phyloP scores from a whole-genome alignment of 2,329 filamentous ascomycete genomes.

The Uncinocarpus reesii region DNA sequence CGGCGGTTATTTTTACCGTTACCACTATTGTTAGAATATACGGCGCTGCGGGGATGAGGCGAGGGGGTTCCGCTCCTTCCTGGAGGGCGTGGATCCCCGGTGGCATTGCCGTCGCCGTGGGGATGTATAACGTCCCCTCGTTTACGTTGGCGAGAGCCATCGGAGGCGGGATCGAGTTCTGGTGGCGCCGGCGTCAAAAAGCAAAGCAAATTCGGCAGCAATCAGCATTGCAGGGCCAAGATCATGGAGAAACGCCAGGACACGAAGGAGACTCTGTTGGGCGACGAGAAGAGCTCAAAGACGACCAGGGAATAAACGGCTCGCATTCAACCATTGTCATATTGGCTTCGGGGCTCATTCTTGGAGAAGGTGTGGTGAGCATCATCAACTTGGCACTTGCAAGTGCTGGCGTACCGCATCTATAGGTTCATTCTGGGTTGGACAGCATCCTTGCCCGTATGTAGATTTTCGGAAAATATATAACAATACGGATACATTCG shows the following conservation, averaged over 20 bases:
- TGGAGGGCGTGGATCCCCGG: constrained; percentile 77
- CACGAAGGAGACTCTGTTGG: neutral
- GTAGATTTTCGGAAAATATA: too few relatives aligned
- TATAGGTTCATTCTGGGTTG: too few relatives aligned
- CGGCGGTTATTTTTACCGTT: constrained; percentile 62
- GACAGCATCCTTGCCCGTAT: too few relatives aligned
- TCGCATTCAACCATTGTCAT: constrained; percentile 63
- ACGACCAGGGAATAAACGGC: constrained; percentile 19
- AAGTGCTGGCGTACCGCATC: constrained; percentile 63
- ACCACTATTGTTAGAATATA: constrained; percentile 60
- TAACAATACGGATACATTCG: too few relatives aligned
- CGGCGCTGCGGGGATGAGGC: constrained; percentile 24
- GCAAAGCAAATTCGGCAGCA: constrained; percentile 31
- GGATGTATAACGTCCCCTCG: constrained; percentile 96
- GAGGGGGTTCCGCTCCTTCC: constrained; percentile 24
- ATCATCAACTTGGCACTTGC: constrained; percentile 82
- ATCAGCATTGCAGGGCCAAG: constrained; percentile 1
- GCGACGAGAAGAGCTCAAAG: constrained; percentile 13
- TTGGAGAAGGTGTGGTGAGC: constrained; percentile 84
- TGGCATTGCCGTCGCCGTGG: constrained; percentile 90
- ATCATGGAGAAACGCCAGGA: neutral
- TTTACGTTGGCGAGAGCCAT: constrained; percentile 84
- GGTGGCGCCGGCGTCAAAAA: constrained; percentile 51
- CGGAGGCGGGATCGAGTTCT: constrained; percentile 67
- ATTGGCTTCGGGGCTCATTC: constrained; percentile 78